Evolutionary conservation across 169 alveolate genomes (phyloP), one percentile per base, ranked within the genome.

Genomic region (Plasmodium ovale): DNA sequence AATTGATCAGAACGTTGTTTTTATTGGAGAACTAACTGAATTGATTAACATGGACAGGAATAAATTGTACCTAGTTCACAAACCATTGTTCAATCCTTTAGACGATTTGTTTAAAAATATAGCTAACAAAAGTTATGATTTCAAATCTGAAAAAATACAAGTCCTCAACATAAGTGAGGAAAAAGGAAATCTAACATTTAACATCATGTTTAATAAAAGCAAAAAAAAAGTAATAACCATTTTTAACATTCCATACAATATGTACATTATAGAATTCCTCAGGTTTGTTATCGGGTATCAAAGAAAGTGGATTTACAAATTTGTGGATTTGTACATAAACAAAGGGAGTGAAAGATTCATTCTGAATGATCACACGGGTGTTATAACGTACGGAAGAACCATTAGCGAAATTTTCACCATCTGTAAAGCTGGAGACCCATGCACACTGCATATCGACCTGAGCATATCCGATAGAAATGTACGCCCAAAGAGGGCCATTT

Each of bases 251-350:
- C 68, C 91, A n/a, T 60, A 85, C 42, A 64, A 53, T 25, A 85
- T 85, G 91, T 70, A 42, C 25, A 85, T 85, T 16, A 70, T 53
- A 16, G 87, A 85, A 27, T 70, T 85, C 19, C 47, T 85, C 54
- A 58, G 87, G 37, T 85, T 31, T 56, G 59, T 59, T 25, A 39
- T 85, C 56, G 91, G 91, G 9, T 85, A 85, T 51, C 91, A 85
- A 58, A 71, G 91, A 85, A 54, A 60, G 19, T 85, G 91, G 91
- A 85, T 85, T 31, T 85, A 85, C 69, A 70, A 69, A 58, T 85
- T 37, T 51, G 51, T 85, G 0, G 35, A 56, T 19, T 85, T 85
- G 23, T 85, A 85, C 51, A 56, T 67, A 21, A 64, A 68, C 12
- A 85, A 70, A 60, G 87, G 60, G n/a, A 56, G 49, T 31, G 87